Conservation (phyloP, 1,139 yeast genomes). For the Suhomyces maxii region DNA sequence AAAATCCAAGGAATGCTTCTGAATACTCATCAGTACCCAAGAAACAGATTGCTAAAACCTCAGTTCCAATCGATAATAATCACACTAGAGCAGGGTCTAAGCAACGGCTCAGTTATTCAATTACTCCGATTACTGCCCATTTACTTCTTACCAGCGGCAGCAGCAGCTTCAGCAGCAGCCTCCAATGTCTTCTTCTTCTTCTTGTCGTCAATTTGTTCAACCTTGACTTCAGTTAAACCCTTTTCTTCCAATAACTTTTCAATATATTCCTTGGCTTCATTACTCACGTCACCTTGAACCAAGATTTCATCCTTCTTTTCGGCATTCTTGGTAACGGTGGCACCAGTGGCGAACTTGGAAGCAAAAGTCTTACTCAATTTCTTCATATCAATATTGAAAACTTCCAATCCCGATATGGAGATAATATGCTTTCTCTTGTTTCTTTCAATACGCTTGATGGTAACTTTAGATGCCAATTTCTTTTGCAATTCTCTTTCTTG, state of each 20-base stretch:
- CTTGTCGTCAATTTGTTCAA: conserved; percentile 82
- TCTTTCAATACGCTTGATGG: conserved; percentile 85
- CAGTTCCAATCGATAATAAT: too few species aligned
- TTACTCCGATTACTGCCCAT: too few species aligned
- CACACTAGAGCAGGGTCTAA: too few species aligned
- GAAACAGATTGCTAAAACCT: too few species aligned
- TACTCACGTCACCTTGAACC: conserved; percentile 94
- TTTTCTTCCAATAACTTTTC: conserved; percentile 72
- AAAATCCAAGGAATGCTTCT: too few species aligned
- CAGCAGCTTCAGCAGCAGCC: conserved; percentile 18
- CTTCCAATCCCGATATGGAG: conserved; percentile 85
- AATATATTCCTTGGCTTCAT: conserved; percentile 81
- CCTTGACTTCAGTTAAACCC: conserved; percentile 81
- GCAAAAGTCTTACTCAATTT: conserved; percentile 91
- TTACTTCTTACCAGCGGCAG: not conserved
- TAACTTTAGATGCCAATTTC: conserved; percentile 75
- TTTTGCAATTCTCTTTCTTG: conserved; percentile 82
- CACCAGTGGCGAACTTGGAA: conserved; percentile 94
- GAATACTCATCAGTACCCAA: too few species aligned
- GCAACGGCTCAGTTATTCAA: too few species aligned
- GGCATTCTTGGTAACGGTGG: conserved; percentile 87
- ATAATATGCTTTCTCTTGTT: conserved; percentile 87
- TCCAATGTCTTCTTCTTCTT: conserved; percentile 60
- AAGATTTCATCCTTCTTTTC: conserved; percentile 91
- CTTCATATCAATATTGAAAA: conserved; percentile 85